Conservation (phyloP, 805 yeast species). For the Candida tammaniensis region DNA sequence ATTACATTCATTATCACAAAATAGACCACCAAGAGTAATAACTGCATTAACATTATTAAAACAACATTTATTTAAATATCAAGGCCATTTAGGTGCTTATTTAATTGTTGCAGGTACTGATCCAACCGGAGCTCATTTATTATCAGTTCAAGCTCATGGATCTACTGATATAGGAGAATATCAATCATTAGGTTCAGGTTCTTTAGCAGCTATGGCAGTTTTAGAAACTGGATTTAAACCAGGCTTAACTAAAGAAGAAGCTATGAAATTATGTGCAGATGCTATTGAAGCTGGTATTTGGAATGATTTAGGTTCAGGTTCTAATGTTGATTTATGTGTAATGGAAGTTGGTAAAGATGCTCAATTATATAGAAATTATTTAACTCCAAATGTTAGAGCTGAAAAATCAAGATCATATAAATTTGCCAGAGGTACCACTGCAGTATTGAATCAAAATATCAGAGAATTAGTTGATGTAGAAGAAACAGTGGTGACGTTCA, state of each 20-base stretch:
- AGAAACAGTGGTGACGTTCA: conserved; percentile 53
- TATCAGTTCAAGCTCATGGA: conserved; percentile 96
- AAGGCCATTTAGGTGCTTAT: conserved; percentile 97
- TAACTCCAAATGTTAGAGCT: conserved; percentile 87
- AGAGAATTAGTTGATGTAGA: conserved; percentile 65
- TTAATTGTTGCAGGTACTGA: conserved; percentile 97
- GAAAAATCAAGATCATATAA: conserved; percentile 79
- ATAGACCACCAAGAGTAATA: conserved; percentile 88
- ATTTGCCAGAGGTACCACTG: conserved; percentile 93
- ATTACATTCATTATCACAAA: conserved; percentile 78
- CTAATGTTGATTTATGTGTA: conserved; percentile 95
- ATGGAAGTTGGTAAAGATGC: conserved; percentile 94
- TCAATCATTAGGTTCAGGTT: conserved; percentile 92
- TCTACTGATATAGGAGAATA: conserved; percentile 95
- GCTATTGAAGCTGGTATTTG: conserved; percentile 98
- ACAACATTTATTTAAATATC: conserved; percentile 94
- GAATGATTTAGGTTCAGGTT: conserved; percentile 98
- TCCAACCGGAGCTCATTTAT: conserved; percentile 91
- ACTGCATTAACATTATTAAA: conserved; percentile 90
- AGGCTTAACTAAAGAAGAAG: conserved; percentile 79
- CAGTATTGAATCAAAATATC: conserved; percentile 66
- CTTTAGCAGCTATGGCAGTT: conserved; percentile 98
- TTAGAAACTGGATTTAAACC: conserved; percentile 85
- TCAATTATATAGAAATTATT: conserved; percentile 75
- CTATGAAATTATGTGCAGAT: conserved; percentile 84